Conservation (phyloP, 140 eudicot species). For the Senecio squalidus region DNA sequence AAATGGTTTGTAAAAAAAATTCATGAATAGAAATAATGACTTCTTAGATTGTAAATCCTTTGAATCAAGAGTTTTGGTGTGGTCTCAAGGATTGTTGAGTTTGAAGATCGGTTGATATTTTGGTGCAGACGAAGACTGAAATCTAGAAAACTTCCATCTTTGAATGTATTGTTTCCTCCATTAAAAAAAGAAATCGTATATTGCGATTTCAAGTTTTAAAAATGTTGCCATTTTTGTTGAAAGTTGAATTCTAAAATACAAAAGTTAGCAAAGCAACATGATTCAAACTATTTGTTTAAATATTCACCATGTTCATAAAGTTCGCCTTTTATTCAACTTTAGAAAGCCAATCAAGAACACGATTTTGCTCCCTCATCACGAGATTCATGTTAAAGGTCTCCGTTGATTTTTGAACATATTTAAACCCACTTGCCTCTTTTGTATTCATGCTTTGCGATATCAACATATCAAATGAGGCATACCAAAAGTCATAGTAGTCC, state of each 20-base stretch:
- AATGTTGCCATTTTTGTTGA: no score
- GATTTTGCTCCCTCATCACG: not conserved
- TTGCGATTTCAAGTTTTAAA: no score
- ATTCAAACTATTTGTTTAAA: not conserved
- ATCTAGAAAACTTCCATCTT: conserved; percentile 17
- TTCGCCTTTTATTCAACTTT: not conserved
- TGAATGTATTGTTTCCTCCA: no score
- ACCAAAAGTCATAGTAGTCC: not conserved
- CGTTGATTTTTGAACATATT: not conserved
- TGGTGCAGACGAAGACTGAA: conserved; percentile 92
- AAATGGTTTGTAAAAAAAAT: conserved; percentile 68
- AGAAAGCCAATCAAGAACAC: not conserved
- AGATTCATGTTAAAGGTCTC: not conserved
- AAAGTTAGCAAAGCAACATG: no score
- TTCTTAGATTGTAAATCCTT: conserved; percentile 76
- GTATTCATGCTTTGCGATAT: not conserved
- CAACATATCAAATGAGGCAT: not conserved
- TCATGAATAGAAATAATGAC: conserved; percentile 86
- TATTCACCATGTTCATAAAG: not conserved
- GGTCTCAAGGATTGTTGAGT: conserved; percentile 94
- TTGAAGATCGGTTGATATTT: conserved; percentile 90
- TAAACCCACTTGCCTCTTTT: not conserved
- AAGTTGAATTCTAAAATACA: no score
- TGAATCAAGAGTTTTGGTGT: conserved; percentile 79
- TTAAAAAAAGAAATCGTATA: no score